Percentiles rank a stretch among this genome's conserved stretches.
Conservation (phyloP, 225 moss, liverwort and hornwort genomes). For the Pleurozium schreberi region DNA sequence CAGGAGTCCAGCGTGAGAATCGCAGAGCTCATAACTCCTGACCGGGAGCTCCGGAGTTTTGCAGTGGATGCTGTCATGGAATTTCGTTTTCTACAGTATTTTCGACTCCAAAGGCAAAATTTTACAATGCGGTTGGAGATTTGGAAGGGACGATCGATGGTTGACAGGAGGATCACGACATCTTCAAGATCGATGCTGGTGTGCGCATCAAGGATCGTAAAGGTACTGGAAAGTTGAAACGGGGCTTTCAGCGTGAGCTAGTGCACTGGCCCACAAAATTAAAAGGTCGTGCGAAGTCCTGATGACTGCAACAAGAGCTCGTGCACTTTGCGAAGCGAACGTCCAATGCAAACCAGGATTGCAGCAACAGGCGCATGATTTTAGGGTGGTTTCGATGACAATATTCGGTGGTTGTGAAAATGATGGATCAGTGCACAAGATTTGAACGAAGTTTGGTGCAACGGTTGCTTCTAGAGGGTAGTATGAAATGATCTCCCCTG, state of each 20-base stretch:
- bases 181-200: neutral
- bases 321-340: neutral
- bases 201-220: neutral
- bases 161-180: neutral
- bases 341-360: neutral
- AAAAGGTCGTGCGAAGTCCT: neutral
- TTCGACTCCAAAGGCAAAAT: neutral
- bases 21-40: neutral
- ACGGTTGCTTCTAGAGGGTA: neutral
- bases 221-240: neutral
- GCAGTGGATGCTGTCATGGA: neutral
- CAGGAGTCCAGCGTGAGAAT: neutral
- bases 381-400: neutral
- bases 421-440: neutral
- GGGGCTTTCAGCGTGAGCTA: neutral
- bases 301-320: neutral
- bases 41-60: neutral
- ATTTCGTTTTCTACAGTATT: neutral
- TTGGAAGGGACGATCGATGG: neutral
- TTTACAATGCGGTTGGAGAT: neutral
- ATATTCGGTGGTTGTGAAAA: slow-evolving; percentile 3
- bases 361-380: neutral
- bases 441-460: neutral
- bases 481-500: neutral
- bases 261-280: neutral